Percentiles rank a stretch among this genome's conserved stretches.
Conservation (phyloP, 83 land plant species). For the Picea abies region DNA sequence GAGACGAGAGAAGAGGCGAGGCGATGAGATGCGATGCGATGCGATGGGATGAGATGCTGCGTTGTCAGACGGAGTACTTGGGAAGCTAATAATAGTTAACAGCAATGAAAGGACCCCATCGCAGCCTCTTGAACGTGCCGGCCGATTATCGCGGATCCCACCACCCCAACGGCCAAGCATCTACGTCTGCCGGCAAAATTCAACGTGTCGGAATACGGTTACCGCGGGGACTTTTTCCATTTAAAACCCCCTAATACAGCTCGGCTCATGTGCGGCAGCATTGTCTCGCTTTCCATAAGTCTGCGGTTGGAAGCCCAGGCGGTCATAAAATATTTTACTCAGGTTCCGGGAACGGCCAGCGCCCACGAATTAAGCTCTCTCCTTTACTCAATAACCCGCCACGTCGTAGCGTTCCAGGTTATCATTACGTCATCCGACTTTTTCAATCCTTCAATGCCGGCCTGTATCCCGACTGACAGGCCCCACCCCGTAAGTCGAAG, state of each 20-base stretch:
- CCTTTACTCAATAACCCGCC: neutral
- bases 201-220: neutral
- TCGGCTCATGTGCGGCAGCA: constrained; percentile 17
- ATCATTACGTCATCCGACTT: neutral
- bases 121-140: constrained; percentile 18
- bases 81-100: constrained; percentile 20
- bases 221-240: neutral
- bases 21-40: neutral
- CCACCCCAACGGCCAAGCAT: neutral
- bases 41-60: constrained; percentile 14
- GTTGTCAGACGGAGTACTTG: constrained; percentile 20
- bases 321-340: no score
- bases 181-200: neutral
- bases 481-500: neutral
- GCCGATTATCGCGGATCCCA: constrained; percentile 19
- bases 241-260: constrained; percentile 1
- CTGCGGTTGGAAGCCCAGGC: constrained; percentile 7
- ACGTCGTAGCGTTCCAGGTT: constrained; percentile 2
- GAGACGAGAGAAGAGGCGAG: neutral
- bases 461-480: constrained; percentile 16
- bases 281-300: constrained; percentile 15
- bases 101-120: constrained; percentile 12
- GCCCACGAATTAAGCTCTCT: constrained; percentile 9
- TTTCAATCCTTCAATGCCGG: constrained; percentile 17
- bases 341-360: constrained; percentile 7